These are phyloP conservation scores for Acanthamoeba healyi DNA, from an alignment of 208 protist species.

Conservation along the genomic window DNA sequence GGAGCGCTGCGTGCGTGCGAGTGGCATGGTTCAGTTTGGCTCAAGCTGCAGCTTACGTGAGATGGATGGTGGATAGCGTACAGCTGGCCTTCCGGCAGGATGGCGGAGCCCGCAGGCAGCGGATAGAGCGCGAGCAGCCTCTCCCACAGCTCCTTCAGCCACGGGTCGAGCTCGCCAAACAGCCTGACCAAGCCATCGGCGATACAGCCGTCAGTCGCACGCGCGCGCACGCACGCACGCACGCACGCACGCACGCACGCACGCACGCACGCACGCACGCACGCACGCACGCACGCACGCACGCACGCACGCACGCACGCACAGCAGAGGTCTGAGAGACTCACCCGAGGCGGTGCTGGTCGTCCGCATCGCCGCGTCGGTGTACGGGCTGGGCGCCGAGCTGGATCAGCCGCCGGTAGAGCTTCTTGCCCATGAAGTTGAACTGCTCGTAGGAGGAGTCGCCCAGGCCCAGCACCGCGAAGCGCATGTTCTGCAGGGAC, in stretches of 20 bases:
- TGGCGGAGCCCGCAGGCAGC: neutral
- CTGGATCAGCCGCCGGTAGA: slow-evolving; percentile 83
- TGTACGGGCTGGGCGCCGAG: slow-evolving; percentile 83
- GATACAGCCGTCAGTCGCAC: neutral
- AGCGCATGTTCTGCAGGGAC: slow-evolving; percentile 80
- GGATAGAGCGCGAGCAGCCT: slow-evolving; percentile 18
- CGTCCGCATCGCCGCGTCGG: slow-evolving; percentile 86
- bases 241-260: neutral
- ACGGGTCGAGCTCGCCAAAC: slow-evolving; percentile 83
- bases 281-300: neutral
- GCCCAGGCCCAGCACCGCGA: slow-evolving; percentile 89
- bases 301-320: neutral
- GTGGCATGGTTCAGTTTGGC: too few relatives aligned
- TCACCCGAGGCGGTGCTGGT: slow-evolving; percentile 86
- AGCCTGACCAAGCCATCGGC: too few relatives aligned
- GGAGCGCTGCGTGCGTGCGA: neutral
- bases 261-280: neutral
- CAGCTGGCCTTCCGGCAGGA: neutral
- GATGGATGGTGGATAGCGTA: neutral
- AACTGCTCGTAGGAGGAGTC: slow-evolving; percentile 88
- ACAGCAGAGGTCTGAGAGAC: neutral
- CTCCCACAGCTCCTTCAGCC: slow-evolving; percentile 81
- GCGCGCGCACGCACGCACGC: neutral
- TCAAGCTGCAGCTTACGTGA: too few relatives aligned
- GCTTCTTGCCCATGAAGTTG: slow-evolving; percentile 88